phyloP scores from a whole-genome alignment of 257 asterid genomes.

The Verbascum thapsus region DNA sequence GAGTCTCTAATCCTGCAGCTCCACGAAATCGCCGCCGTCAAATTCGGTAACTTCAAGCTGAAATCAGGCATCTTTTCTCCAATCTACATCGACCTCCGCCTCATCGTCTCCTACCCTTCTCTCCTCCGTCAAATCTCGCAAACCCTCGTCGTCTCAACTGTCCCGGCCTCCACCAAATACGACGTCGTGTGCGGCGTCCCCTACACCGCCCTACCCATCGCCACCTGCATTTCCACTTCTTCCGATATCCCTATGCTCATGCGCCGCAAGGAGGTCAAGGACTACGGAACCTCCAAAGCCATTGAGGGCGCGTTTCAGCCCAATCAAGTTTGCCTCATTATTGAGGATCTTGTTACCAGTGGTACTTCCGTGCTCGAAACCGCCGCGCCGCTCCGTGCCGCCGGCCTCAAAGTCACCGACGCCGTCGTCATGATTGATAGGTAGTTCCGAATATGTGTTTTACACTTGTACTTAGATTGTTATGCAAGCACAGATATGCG shows the following conservation, averaged over 20 bases:
- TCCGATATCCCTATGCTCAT: constrained; percentile 79
- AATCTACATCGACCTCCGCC: constrained; percentile 94
- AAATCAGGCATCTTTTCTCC: constrained; percentile 96
- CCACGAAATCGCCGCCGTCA: constrained; percentile 92
- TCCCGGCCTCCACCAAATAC: constrained; percentile 64
- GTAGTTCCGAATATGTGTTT: too few relatives aligned
- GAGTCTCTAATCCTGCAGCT: constrained; percentile 81
- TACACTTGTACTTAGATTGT: too few relatives aligned
- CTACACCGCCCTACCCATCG: constrained; percentile 94
- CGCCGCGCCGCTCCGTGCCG: constrained; percentile 81
- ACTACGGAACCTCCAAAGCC: constrained; percentile 85
- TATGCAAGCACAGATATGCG: not conserved
- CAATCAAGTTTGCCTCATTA: constrained; percentile 65
- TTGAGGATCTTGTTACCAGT: constrained; percentile 96
- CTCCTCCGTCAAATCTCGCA: constrained; percentile 79
- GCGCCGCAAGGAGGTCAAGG: constrained; percentile 96
- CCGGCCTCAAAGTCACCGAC: constrained; percentile 80
- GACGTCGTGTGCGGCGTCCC: constrained; percentile 95
- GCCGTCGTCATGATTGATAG: constrained; percentile 97
- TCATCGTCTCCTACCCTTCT: constrained; percentile 83
- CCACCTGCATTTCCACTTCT: constrained; percentile 72
- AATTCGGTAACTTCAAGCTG: constrained; percentile 90
- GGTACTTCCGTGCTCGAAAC: constrained; percentile 95
- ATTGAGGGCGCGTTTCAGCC: constrained; percentile 72
- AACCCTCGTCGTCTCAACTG: constrained; percentile 51